Conservation (phyloP, 1,139 yeast species). For the Sugiyamaella xylanicola region DNA sequence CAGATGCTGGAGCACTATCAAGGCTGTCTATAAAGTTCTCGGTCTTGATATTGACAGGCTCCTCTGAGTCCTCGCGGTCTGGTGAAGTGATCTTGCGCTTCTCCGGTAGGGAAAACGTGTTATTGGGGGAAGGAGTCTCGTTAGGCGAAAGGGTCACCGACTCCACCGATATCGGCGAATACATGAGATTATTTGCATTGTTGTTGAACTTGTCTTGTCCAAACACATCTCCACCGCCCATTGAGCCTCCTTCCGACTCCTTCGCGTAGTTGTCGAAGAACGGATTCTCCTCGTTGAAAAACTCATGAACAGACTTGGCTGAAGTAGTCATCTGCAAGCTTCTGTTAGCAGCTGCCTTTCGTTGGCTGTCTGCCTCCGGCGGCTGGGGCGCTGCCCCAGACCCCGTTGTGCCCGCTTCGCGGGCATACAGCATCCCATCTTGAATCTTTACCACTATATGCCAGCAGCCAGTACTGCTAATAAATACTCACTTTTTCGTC, state of each 20-base stretch:
- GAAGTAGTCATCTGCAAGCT: conserved; percentile 21
- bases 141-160: conserved; percentile 25
- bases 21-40: not conserved
- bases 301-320: conserved; percentile 25
- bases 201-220: not conserved
- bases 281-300: conserved; percentile 26
- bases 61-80: conserved; percentile 1
- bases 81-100: conserved; percentile 17
- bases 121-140: conserved; percentile 18
- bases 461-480: too few species aligned
- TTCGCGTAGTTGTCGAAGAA: conserved; percentile 22
- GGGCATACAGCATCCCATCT: too few species aligned
- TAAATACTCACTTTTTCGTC: too few species aligned
- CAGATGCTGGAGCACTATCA: too few species aligned
- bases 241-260: not conserved
- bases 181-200: conserved; percentile 10
- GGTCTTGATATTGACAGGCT: not conserved
- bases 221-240: not conserved
- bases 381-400: not conserved
- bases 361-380: not conserved
- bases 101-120: conserved; percentile 14
- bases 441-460: not conserved
- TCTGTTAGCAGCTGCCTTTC: not conserved
- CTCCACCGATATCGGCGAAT: conserved; percentile 25
- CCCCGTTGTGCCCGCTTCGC: not conserved